phyloP scores from a whole-genome alignment of 306 rosid genomes.

The Gleditsia sinensis region DNA sequence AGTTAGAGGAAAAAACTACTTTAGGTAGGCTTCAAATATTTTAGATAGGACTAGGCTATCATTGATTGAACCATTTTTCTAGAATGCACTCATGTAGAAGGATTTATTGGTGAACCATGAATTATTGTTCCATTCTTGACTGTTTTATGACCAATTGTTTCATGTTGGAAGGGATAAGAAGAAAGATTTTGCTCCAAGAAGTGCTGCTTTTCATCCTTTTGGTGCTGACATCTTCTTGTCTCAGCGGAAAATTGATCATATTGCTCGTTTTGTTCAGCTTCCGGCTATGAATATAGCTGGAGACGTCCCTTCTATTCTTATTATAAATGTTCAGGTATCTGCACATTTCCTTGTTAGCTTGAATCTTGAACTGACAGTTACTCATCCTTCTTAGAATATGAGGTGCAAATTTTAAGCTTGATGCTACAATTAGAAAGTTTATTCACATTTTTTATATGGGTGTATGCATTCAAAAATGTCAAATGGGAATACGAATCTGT shows the following conservation, averaged over 20 bases:
- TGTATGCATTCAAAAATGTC: constrained; percentile 7
- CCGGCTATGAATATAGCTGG: constrained; percentile 63
- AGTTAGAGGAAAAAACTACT: constrained; percentile 78
- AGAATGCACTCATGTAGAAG: constrained; percentile 13
- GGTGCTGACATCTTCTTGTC: constrained; percentile 85
- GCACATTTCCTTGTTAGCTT: constrained; percentile 1
- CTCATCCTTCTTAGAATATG: constrained; percentile 8
- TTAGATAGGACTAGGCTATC: not conserved
- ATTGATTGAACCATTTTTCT: constrained; percentile 12
- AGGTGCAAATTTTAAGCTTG: not conserved
- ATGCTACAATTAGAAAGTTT: constrained; percentile 3
- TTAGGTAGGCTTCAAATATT: constrained; percentile 51
- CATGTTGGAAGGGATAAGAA: constrained; percentile 81
- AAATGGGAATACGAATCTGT: not conserved
- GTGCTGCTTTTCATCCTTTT: constrained; percentile 83
- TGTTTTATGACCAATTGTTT: no score
- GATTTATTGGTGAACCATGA: no score
- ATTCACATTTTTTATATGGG: not conserved
- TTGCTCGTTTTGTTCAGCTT: constrained; percentile 89
- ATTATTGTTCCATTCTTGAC: no score
- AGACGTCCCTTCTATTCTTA: constrained; percentile 81
- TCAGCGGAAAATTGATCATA: constrained; percentile 78
- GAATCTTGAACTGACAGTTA: constrained; percentile 4
- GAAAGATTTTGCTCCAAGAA: constrained; percentile 76
- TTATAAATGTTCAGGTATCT: constrained; percentile 86